Percentiles rank a stretch among this genome's conserved stretches.
Conservation (phyloP, 306 rosid species). For the Benincasa hispida region DNA sequence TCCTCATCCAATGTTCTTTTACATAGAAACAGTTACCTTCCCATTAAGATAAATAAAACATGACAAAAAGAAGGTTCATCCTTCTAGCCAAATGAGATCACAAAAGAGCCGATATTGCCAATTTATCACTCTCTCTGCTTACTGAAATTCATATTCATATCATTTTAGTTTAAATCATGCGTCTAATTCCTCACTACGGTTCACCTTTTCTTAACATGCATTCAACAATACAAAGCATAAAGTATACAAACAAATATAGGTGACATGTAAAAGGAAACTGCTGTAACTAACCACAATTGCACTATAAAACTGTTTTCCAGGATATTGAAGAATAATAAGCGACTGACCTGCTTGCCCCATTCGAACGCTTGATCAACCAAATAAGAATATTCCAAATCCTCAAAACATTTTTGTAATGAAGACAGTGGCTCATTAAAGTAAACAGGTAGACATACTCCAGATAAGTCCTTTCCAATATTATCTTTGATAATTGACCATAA, state of each 20-base stretch:
- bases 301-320: conserved; percentile 33
- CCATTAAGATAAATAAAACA: neutral
- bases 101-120: neutral
- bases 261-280: neutral
- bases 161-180: neutral
- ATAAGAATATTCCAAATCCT: conserved; percentile 91
- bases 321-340: conserved; percentile 31
- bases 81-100: neutral
- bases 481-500: conserved; percentile 98
- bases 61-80: neutral
- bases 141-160: neutral
- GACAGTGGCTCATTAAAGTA: conserved; percentile 98
- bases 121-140: neutral
- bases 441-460: conserved; percentile 99
- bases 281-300: neutral
- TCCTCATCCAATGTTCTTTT: neutral
- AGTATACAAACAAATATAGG: neutral
- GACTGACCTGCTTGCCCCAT: conserved; percentile 97
- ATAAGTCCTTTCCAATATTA: conserved; percentile 95
- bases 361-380: conserved; percentile 85
- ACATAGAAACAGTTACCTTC: neutral
- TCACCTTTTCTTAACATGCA: neutral
- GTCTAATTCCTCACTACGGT: neutral
- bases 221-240: neutral
- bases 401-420: conserved; percentile 94